Evolutionary conservation across 2,329 filamentous ascomycete genomes (phyloP).

Genomic region (Penicillium sclerotigenum): DNA sequence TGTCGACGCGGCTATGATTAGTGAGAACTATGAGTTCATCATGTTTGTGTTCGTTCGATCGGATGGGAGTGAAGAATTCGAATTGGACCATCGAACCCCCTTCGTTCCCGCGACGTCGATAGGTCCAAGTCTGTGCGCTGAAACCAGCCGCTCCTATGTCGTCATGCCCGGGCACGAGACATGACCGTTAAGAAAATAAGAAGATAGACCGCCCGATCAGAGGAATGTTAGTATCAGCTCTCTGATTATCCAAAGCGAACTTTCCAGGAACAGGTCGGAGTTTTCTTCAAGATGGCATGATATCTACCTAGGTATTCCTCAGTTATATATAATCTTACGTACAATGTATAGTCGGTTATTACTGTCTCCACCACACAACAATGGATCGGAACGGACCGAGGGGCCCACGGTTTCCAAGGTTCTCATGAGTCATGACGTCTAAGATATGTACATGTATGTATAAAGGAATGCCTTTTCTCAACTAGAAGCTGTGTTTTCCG

Average conservation of each 20-base stretch:
- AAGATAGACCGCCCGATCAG: neutral
- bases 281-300: neutral
- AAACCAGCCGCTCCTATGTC: neutral
- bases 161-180: neutral
- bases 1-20: neutral
- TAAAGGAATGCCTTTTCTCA: neutral
- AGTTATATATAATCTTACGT: neutral
- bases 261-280: neutral
- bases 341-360: neutral
- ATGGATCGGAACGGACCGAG: conserved; percentile 12
- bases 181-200: neutral
- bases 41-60: neutral
- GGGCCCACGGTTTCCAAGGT: conserved; percentile 5
- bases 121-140: neutral
- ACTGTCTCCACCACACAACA: neutral
- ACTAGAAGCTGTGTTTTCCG: neutral
- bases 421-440: neutral
- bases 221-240: neutral
- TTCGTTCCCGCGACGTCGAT: neutral
- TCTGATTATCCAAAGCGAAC: neutral
- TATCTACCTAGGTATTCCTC: no score
- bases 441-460: neutral
- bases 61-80: neutral
- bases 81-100: neutral
- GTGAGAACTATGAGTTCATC: neutral